A percentile compares a stretch with the other conserved stretches of the same genome.
These are phyloP conservation scores for Lotus japonicus DNA, from an alignment of 306 rosid species.

Conservation along the genomic window DNA sequence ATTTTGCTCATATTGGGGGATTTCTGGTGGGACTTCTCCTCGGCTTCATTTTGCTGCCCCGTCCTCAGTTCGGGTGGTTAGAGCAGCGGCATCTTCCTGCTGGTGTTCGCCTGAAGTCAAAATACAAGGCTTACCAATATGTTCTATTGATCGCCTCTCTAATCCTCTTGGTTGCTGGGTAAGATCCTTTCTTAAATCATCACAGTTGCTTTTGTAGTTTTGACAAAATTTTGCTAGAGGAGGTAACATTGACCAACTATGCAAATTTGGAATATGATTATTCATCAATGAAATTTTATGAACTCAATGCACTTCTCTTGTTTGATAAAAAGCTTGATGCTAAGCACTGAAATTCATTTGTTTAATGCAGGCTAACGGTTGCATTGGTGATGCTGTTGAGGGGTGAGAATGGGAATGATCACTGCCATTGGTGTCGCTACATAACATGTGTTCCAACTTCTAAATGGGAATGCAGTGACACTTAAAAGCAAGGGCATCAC, in stretches of 20 bases:
- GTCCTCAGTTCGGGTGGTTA: conserved; percentile 65
- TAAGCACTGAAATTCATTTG: neutral
- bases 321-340: neutral
- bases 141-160: conserved; percentile 50
- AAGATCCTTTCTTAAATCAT: conserved; percentile 13
- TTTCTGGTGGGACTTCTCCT: conserved; percentile 60
- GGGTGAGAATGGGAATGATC: conserved; percentile 59
- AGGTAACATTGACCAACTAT: too few species aligned
- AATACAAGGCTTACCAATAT: conserved; percentile 69
- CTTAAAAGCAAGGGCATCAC: neutral
- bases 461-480: conserved; percentile 51
- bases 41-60: conserved; percentile 72
- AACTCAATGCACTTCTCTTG: too few species aligned
- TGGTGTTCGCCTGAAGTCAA: conserved; percentile 39
- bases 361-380: conserved; percentile 39
- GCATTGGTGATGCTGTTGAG: conserved; percentile 62
- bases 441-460: conserved; percentile 65
- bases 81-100: conserved; percentile 50
- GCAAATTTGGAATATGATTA: too few species aligned
- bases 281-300: too few species aligned
- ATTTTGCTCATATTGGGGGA: conserved; percentile 83
- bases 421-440: conserved; percentile 77
- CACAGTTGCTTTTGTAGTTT: too few species aligned
- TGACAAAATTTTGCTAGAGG: too few species aligned
- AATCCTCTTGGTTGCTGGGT: conserved; percentile 62